Evolutionary conservation across 805 yeast species (phyloP).

Genomic region (Ogataea angusta): DNA sequence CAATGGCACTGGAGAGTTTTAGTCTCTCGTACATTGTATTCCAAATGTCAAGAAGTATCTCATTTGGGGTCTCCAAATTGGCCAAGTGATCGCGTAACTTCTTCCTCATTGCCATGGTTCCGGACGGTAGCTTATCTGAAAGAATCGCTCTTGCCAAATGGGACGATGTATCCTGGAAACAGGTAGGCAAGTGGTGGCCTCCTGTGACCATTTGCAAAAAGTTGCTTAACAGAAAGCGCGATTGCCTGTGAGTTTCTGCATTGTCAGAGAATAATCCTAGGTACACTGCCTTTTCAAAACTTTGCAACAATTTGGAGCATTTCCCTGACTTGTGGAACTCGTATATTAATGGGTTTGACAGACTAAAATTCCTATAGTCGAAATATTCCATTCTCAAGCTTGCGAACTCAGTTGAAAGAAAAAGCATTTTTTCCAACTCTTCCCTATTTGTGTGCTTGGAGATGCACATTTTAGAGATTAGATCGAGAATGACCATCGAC

Average conservation of each 20-base stretch:
- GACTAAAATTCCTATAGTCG: slow-evolving; percentile 4
- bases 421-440: slow-evolving; percentile 34
- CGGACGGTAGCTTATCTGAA: slow-evolving; percentile 60
- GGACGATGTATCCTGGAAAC: slow-evolving; percentile 31
- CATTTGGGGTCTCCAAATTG: slow-evolving; percentile 33
- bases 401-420: slow-evolving; percentile 38
- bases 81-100: slow-evolving; percentile 47
- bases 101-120: slow-evolving; percentile 72
- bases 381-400: slow-evolving; percentile 32
- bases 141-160: slow-evolving; percentile 43
- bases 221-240: slow-evolving; percentile 39
- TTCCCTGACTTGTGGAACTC: slow-evolving; percentile 23
- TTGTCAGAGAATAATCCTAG: slow-evolving; percentile 51
- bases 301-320: slow-evolving; percentile 35
- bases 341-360: background rate
- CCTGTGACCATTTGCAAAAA: slow-evolving; percentile 23
- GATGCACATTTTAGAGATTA: slow-evolving; percentile 32
- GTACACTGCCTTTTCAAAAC: slow-evolving; percentile 50
- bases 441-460: slow-evolving; percentile 22
- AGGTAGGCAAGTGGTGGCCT: slow-evolving; percentile 20
- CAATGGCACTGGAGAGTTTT: slow-evolving; percentile 7
- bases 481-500: slow-evolving; percentile 36
- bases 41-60: slow-evolving; percentile 42
- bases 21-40: slow-evolving; percentile 40
- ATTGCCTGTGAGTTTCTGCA: slow-evolving; percentile 45